Evolutionary conservation across 441 rosid species (phyloP), one percentile per base, ranked within the genome.

Genomic region (Pelargonium myrrhifolium): DNA sequence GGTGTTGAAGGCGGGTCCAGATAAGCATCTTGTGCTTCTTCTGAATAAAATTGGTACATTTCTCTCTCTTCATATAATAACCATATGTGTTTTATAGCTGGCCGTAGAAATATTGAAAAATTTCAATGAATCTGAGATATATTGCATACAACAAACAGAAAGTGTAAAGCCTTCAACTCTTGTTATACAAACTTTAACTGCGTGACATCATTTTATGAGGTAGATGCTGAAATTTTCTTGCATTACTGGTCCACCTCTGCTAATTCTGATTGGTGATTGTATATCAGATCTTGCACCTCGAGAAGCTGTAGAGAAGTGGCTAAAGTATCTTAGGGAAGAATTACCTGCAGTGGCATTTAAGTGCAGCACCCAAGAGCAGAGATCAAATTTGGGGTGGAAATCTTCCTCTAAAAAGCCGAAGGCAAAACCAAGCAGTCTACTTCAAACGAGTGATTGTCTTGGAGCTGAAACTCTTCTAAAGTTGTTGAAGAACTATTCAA

Each of bases 271-370:
- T 56, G 4, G 0, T 20, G 17, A 9, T n/a, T 75, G 20, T 64
- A 17, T 58, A 72, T 64, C 77, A 93, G 99, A 94, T 88, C 98
- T 94, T 76, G 98, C 88, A 72, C 97, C 99, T 18, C 79, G 91
- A 66, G 99, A 93, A 85, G 80, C 97, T 80, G 93, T 85, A 71
- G 96, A 94, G 76, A 94, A 89, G 79, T 94, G 96, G 97, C 87
- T 94, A 3, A 88, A 80, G 77, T 91, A 86, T 72, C 96, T 94
- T 62, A 86, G 99, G 78, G 97, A 88, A 81, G 96, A 89, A 71
- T 80, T 88, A 21, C 97, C 97, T 7, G 85, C 99, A 40, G 97
- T 91, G 80, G 97, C 99, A 60, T 94, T 94, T 72, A 94, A 92
- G 79, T 92, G 99, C 75, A 92, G 88, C 71, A 92, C 97, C 28